A percentile compares a stretch with the other conserved stretches of the same genome.
Conservation (phyloP, 2,329 filamentous ascomycete species). For the Cercospora canescens region DNA sequence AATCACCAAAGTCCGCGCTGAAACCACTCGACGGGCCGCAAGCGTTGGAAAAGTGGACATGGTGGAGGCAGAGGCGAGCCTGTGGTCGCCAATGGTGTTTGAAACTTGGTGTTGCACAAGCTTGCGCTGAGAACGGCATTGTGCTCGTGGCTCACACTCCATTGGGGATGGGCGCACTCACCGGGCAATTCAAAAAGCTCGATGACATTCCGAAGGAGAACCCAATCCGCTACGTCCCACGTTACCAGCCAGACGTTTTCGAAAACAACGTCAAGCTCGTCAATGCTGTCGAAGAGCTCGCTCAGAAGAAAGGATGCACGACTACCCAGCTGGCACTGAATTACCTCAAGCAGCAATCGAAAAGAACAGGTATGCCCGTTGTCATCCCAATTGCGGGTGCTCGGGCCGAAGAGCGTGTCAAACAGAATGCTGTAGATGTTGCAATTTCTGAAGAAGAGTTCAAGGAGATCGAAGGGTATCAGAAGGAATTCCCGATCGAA, state of each 20-base stretch:
- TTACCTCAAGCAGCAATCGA: not conserved
- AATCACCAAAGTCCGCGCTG: not conserved
- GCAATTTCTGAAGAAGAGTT: not conserved
- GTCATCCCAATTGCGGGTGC: not conserved
- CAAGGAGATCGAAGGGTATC: not conserved
- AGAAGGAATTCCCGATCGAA: not conserved
- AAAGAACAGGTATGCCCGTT: not conserved
- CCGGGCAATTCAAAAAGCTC: conserved; percentile 49
- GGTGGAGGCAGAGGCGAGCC: not conserved
- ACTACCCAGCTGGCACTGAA: conserved; percentile 45
- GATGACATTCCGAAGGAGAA: conserved; percentile 59
- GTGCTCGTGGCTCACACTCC: not conserved
- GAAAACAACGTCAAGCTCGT: conserved; percentile 64
- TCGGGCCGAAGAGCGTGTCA: not conserved
- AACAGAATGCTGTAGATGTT: not conserved
- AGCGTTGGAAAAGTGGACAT: not conserved
- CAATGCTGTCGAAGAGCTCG: conserved; percentile 57
- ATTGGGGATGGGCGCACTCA: conserved; percentile 35
- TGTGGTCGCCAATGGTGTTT: not conserved
- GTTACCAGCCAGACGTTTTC: conserved; percentile 64
- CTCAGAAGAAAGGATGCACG: conserved; percentile 55
- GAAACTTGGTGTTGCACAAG: not conserved
- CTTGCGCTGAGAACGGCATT: not conserved
- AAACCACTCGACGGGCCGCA: not conserved
- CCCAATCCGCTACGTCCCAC: conserved; percentile 48